Conservation (phyloP, 2,329 filamentous ascomycete genomes). For the Xylariomycetidae sp. region DNA sequence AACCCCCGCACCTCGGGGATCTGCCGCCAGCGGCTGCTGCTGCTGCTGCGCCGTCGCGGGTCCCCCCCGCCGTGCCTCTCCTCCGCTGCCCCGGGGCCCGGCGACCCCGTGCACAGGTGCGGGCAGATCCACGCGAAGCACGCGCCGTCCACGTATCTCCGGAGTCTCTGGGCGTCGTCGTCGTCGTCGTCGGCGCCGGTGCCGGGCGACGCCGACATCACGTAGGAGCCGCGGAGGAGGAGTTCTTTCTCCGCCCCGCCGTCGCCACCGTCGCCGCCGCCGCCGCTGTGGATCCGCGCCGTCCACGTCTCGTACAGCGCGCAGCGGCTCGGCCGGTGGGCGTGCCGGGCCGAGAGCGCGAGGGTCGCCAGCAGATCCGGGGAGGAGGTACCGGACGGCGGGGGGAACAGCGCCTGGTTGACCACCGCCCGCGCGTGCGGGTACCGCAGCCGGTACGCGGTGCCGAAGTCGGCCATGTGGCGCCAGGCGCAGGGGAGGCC, state of each 20-base stretch:
- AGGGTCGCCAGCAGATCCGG: neutral
- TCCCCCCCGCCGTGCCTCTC: no score
- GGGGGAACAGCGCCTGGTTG: neutral
- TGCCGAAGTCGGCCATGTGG: neutral
- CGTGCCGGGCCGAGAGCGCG: neutral
- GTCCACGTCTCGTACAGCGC: neutral
- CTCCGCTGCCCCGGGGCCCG: neutral
- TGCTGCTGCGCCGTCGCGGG: neutral
- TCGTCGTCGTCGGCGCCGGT: neutral
- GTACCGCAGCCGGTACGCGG: neutral
- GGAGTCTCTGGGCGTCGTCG: neutral
- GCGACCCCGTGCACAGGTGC: neutral
- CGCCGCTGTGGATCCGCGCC: no score
- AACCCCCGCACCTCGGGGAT: neutral
- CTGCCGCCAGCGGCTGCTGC: neutral
- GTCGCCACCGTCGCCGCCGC: no score
- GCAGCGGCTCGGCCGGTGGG: neutral
- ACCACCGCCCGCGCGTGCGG: neutral
- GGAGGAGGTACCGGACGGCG: neutral
- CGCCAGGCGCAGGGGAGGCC: neutral
- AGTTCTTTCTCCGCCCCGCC: neutral
- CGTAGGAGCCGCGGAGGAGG: neutral
- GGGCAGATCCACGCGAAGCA: constrained; percentile 1
- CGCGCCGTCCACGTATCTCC: neutral
- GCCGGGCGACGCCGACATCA: no score